Base-by-base conservation (phyloP, 352 stramenopile genomes). In the Globisporangium polare region DNA sequence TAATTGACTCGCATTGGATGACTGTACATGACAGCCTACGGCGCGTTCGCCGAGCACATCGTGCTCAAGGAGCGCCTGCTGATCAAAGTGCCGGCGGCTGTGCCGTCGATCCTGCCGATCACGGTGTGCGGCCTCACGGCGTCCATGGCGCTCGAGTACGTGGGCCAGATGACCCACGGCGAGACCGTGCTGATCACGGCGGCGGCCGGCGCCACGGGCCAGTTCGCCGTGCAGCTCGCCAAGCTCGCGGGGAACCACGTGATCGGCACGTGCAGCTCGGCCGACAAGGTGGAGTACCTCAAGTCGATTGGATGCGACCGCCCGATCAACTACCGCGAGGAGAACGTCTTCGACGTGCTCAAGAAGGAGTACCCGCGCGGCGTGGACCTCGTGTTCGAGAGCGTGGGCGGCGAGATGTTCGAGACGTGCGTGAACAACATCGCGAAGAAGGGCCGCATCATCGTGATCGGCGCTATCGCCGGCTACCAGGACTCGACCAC, bases 261-360 rank as follows among this genome's bases (percentile, higher is more conserved):
- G 13, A 86, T 93, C 58, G 74, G 74, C 53, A 89, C 77, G 43
- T 77, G 65, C 68, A 90, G 78, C 66, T 90, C 78, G 43, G 68
- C 80, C 24, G 87, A 90, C 58, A 95, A 95, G 69, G 82, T 78
- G 45, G 80, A 92, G 35, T 83, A 89, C 67, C 70, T 93, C 42
- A 60, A 62, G 24, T 75, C 63, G 22, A 63, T 84, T 15, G 83
- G 77, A n/a, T 77, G 65, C 29, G 75, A 88, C 60, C 79, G 85
- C 41, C 61, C 85, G 52, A 77, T 95, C 49, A 86, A 93, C 65
- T 95, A 95, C 72, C 77, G 68, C 29, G 81, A 93, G 65, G 73
- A 85, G 45, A 76, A 73, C 29, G 37, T 80, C 41, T 67, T 54
- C 45, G 60, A 80, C 43, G 69, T 76, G 72, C 61, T 81, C 33